Evolutionary conservation across 2,329 filamentous ascomycete species (phyloP).

Genomic region (Trichoderma aggressivum): DNA sequence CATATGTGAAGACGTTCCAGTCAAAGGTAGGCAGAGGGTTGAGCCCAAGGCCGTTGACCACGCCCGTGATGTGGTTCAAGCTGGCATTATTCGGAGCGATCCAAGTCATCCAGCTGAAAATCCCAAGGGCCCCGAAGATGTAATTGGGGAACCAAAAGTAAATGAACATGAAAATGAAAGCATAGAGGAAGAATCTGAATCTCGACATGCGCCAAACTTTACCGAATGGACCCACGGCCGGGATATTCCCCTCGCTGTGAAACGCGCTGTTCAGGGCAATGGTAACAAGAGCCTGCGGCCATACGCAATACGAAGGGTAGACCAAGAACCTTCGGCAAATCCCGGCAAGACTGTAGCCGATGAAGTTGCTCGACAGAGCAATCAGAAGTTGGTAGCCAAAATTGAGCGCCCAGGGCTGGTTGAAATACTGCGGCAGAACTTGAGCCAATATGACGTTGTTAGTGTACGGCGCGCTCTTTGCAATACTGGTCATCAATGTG

Average conservation of each 20-base stretch:
- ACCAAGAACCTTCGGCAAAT: slow-evolving; percentile 48
- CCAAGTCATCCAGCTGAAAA: slow-evolving; percentile 56
- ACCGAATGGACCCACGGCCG: slow-evolving; percentile 30
- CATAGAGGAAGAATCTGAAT: slow-evolving; percentile 43
- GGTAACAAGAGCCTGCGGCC: slow-evolving; percentile 49
- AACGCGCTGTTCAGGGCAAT: slow-evolving; percentile 48
- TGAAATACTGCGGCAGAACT: slow-evolving; percentile 43
- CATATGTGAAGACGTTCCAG: slow-evolving; percentile 39
- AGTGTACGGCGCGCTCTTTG: slow-evolving; percentile 44
- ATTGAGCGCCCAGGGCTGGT: slow-evolving; percentile 35
- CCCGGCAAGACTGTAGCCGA: slow-evolving; percentile 55
- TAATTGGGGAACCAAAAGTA: slow-evolving; percentile 54
- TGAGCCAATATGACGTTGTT: slow-evolving; percentile 48
- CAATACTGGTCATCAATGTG: slow-evolving; percentile 55
- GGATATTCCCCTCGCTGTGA: slow-evolving; percentile 38
- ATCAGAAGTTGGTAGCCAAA: slow-evolving; percentile 48
- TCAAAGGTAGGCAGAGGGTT: slow-evolving; percentile 40
- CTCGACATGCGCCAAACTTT: slow-evolving; percentile 39
- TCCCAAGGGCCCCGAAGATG: slow-evolving; percentile 45
- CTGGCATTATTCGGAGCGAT: slow-evolving; percentile 45
- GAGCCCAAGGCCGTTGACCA: slow-evolving; percentile 38
- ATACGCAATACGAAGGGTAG: slow-evolving; percentile 49
- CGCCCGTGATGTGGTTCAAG: slow-evolving; percentile 41
- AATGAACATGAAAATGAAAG: slow-evolving; percentile 45
- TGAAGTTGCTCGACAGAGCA: slow-evolving; percentile 46